Evolutionary conservation across 2,329 filamentous ascomycete species (phyloP), one percentile per base, ranked within the genome.

Genomic region (Fusarium graminum): DNA sequence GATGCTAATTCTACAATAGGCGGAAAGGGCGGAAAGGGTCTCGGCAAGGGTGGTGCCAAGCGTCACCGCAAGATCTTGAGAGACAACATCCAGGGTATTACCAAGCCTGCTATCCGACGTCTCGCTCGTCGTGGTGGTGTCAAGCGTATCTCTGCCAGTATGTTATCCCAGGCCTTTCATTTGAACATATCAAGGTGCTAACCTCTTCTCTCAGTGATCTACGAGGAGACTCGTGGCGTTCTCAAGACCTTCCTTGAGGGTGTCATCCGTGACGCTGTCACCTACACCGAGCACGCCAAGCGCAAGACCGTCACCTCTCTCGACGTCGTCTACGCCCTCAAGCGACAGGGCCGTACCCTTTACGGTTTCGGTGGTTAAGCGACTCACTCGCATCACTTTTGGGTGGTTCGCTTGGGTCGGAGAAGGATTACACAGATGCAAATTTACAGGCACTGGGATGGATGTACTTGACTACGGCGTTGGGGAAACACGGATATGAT

Each of bases 61-160:
- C 94, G 94, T 84, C 94, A 97, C 86, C 90, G 94, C 79, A 97
- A 97, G 92, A 97, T 97, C 87, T 88, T 97, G 82, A 93, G 94
- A 84, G 94, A 97, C 91, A 97, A 97, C 92, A 97, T 97, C 80
- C 94, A 97, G 86, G 94, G 94, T 85, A 97, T 97, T 80, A 97
- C 94, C 79, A 97, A 97, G 92, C 94, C 94, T 76, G 94, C 94
- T 77, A 97, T 97, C 84, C 91, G 94, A 78, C 94, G 94, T 96
- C 93, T 97, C 81, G 94, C 94, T 72, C 94, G 94, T 85, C 93
- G 94, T 95, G 94, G 94, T 83, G 94, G 94, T 94, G 94, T 97
- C 88, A 97, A 97, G 92, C 94, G 94, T 97, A 97, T 97, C 78
- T 97, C 93, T 77, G 94, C 94, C 80, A 96, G 90, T 92, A 88